Conservation (phyloP, 1,284 basidiomycete genomes). For the Sanghuangporus baumii region DNA sequence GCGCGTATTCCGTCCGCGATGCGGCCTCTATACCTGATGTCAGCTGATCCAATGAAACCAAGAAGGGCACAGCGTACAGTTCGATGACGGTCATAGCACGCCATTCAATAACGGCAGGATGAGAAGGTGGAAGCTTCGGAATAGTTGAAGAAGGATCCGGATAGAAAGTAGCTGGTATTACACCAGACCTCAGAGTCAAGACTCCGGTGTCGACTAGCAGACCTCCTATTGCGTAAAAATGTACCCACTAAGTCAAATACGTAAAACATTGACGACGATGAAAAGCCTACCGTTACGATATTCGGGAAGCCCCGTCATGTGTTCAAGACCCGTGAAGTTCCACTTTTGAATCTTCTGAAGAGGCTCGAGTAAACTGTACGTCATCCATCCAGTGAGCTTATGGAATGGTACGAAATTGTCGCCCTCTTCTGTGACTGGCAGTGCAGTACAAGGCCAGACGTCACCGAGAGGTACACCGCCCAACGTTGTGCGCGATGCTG, state of each 20-base stretch:
- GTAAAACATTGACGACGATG: neutral
- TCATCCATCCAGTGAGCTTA: conserved; percentile 91
- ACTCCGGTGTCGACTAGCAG: conserved; percentile 83
- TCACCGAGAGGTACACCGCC: conserved; percentile 75
- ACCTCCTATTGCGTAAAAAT: conserved; percentile 52
- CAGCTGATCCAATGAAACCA: conserved; percentile 5
- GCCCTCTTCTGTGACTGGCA: conserved; percentile 40
- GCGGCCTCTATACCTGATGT: conserved; percentile 55
- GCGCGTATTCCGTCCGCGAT: conserved; percentile 68
- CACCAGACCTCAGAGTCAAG: conserved; percentile 52
- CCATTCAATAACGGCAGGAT: conserved; percentile 94
- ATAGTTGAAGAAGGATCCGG: conserved; percentile 46
- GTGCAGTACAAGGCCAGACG: conserved; percentile 78
- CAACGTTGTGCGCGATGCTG: conserved; percentile 64
- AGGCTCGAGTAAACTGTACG: conserved; percentile 83
- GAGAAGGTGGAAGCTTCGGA: conserved; percentile 62
- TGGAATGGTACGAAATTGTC: conserved; percentile 88
- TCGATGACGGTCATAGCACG: conserved; percentile 90
- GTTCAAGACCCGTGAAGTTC: conserved; percentile 68
- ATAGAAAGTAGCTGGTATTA: conserved; percentile 37
- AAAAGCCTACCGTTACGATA: conserved; percentile 73
- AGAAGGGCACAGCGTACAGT: conserved; percentile 50
- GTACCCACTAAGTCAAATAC: neutral
- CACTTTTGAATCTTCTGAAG: conserved; percentile 75
- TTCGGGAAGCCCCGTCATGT: conserved; percentile 82